Evolutionary conservation across 2,329 filamentous ascomycete genomes (phyloP), one percentile per base, ranked within the genome.

Genomic region (Penicillium polonicum): DNA sequence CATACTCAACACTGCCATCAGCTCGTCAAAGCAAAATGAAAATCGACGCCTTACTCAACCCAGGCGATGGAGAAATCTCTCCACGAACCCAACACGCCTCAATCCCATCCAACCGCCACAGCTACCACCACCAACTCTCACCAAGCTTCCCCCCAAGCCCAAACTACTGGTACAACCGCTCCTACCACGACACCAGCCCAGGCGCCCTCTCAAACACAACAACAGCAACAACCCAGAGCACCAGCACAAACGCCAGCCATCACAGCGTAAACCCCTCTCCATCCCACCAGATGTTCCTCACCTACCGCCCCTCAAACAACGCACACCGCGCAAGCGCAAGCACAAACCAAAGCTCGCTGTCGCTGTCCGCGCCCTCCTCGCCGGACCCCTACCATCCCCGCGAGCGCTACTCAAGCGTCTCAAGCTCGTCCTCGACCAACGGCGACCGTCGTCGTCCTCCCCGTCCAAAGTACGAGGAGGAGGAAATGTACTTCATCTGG

Each of bases 401-500:
- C 48, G 73, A 77, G 53, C 73, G 75, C 41, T 76, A 73, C 62
- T 71, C 73, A 54, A 76, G 74, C 27, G 75, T 76, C 48, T 76
- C 75, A 13, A 77, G 74, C 63, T 72, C 67, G 52, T 75, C 74
- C 21, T 74, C 71, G 38, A 68, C 57, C 2, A 69, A 69, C 52
- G 64, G 68, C 7, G 75, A 76, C 52, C 71, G 72, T 17, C 74
- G 76, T 9, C 74, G 77, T 4, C 68, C 74, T 6, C 75, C 76
- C n/a, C 72, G 78, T 5, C 77, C 76, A 27, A 78, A 78, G 66
- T 80, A 80, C 65, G 73, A 74, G 44, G 72, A 76, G 51, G 78
- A 80, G 66, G 76, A 80, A 59, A 75, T 75, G 70, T 77, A 76
- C 64, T 80, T 80, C 58, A 79, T 80, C 59, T 80, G 78, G 78